Evolutionary conservation across 2,329 filamentous ascomycete species (phyloP), one percentile per base, ranked within the genome.

Genomic region (Erysiphe pisi): DNA sequence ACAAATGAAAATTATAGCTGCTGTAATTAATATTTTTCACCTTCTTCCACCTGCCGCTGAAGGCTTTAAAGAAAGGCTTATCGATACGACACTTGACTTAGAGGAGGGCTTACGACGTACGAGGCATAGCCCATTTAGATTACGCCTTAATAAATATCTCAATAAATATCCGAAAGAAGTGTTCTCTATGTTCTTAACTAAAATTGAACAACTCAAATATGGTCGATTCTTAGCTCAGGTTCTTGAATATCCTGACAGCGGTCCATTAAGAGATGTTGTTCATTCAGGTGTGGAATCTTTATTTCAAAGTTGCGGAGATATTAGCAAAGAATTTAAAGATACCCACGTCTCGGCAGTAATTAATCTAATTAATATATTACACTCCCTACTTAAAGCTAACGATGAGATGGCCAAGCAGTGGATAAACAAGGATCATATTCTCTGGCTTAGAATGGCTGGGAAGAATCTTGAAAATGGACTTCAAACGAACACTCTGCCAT

Each of bases 21-120:
- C 94, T 0, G 96, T 98, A 76, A 91, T 99, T 82, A 95, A 97
- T 81, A 94, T 99, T 77, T 99, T 99, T 83, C 94, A 98, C 82
- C 87, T 99, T n/a, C 86, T 99, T 6, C 95, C 96, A 0, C 87
- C 93, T 0, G 93, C 93, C 14, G 96, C 96, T 1, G 92, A 94
- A 78, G 89, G 90, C 22, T 99, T 99, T 82, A 93, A 98, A 83
- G 93, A 94, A 78, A 89, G 92, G 45, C 87, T 99, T 65, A 93
- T 98, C 74, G 91, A 97, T 79, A 92, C 91, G 76, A 93, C 97
- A n/a, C 85, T 99, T 77, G 91, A 93, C 63, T 86, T 99, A 0
- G 95, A 99, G 82, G 88, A 91, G 76, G 91, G 91, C 79, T 85
- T 99, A 58, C 89, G 95, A 47, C 86, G 95, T 78, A 99, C 95